Evolutionary conservation across 192 early-diverging fungal genomes (phyloP).

Genomic region (Bifiguratus adelaidae): DNA sequence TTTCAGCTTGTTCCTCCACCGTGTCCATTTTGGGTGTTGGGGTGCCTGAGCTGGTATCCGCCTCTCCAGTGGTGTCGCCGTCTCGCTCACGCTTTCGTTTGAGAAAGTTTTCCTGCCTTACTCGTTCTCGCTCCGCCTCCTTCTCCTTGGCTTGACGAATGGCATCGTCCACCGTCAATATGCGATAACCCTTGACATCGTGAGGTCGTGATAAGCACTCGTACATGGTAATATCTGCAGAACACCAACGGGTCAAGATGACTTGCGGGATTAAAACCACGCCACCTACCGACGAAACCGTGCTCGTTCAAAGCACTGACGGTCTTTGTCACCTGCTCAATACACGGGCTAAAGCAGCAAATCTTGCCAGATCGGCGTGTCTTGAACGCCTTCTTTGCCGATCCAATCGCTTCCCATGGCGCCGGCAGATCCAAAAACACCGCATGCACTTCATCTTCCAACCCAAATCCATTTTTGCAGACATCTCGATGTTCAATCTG

Average conservation of each 20-base stretch:
- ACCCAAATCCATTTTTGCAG: conserved; percentile 77
- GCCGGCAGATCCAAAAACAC: conserved; percentile 95
- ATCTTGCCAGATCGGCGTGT: conserved; percentile 72
- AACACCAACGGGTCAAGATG: not conserved
- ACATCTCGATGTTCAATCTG: conserved; percentile 78
- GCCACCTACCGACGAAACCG: conserved; percentile 66
- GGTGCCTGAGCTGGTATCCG: too few species aligned
- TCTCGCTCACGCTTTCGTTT: conserved; percentile 22
- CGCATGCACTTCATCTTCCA: conserved; percentile 63
- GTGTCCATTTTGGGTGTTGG: conserved; percentile 1
- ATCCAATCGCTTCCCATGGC: conserved; percentile 86
- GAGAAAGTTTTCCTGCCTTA: conserved; percentile 22
- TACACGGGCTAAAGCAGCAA: conserved; percentile 92
- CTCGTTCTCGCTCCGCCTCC: conserved; percentile 16
- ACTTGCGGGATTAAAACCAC: conserved; percentile 9
- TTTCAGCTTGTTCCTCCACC: conserved; percentile 15
- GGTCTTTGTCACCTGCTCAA: conserved; percentile 88
- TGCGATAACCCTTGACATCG: conserved; percentile 50
- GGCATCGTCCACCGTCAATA: conserved; percentile 55
- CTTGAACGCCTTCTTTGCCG: conserved; percentile 81
- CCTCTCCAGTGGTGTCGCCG: conserved; percentile 8
- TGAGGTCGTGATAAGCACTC: conserved; percentile 82
- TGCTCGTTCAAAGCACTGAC: conserved; percentile 64
- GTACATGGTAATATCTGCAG: conserved; percentile 74
- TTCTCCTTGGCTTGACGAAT: conserved; percentile 18